These are phyloP conservation scores for Boletus rex-veris DNA, from an alignment of 768 basidiomycete genomes.

Conservation along the genomic window DNA sequence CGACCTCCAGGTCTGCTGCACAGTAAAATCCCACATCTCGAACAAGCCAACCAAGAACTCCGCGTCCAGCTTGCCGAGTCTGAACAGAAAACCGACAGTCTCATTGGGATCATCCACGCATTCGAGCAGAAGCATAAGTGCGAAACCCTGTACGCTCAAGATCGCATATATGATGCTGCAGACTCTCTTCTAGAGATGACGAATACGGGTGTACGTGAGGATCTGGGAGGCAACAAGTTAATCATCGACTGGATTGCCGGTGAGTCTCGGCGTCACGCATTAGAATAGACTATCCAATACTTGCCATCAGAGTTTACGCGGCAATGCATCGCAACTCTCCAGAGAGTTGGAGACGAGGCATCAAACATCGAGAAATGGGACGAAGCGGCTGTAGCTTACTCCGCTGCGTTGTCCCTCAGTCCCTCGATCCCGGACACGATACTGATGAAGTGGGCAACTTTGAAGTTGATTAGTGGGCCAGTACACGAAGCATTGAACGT, in stretches of 20 bases:
- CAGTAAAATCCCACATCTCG: too few species aligned
- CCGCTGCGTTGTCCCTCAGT: neutral
- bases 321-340: neutral
- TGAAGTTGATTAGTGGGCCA: neutral
- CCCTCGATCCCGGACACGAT: neutral
- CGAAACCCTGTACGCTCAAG: neutral
- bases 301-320: neutral
- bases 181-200: neutral
- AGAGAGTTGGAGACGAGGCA: neutral
- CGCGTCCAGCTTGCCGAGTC: neutral
- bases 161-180: neutral
- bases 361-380: neutral
- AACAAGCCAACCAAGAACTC: neutral
- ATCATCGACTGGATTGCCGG: conserved; percentile 6
- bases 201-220: neutral
- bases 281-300: neutral
- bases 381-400: neutral
- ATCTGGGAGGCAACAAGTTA: neutral
- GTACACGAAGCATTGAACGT: neutral
- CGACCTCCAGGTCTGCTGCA: too few species aligned
- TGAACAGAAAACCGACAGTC: neutral
- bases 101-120: neutral
- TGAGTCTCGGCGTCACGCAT: neutral
- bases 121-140: conserved; percentile 9
- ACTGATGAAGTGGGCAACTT: neutral